Evolutionary conservation across 2,329 filamentous ascomycete species (phyloP).

Genomic region (Daldinia eschscholtzii): DNA sequence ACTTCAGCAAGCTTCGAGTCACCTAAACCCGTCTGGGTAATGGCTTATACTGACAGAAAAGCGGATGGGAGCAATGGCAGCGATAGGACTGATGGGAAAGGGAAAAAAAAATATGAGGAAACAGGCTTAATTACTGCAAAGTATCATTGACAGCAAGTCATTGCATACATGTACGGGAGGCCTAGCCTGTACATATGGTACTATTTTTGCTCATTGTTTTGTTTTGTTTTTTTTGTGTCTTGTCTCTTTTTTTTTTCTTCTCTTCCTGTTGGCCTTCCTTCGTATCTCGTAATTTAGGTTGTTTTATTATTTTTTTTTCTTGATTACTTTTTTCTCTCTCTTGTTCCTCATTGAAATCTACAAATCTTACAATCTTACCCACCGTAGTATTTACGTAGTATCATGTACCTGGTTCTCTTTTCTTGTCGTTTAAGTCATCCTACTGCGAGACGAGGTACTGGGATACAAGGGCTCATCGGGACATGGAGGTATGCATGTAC

Average conservation of each 20-base stretch:
- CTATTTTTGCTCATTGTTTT: conserved; percentile 13
- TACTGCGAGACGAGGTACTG: conserved; percentile 21
- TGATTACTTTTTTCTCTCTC: conserved; percentile 3
- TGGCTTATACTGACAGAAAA: conserved; percentile 11
- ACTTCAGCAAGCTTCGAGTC: conserved; percentile 16
- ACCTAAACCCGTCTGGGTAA: conserved; percentile 40
- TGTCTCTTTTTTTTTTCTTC: conserved; percentile 4
- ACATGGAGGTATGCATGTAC: conserved; percentile 17
- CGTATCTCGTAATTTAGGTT: conserved; percentile 12
- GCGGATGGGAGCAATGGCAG: background rate
- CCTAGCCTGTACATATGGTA: conserved; percentile 9
- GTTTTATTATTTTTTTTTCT: background rate
- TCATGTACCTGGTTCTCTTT: conserved; percentile 19
- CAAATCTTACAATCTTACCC: conserved; percentile 5
- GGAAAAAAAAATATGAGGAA: conserved; percentile 28
- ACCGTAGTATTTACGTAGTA: background rate
- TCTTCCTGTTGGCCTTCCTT: conserved; percentile 3
- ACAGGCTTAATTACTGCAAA: conserved; percentile 39
- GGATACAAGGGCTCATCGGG: conserved; percentile 29
- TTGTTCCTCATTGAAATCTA: conserved; percentile 3
- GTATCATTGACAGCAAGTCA: conserved; percentile 32
- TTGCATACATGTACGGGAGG: conserved; percentile 13
- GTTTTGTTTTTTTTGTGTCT: conserved; percentile 11
- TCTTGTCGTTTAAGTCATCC: conserved; percentile 20
- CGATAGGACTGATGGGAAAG: conserved; percentile 10